Percentiles rank a stretch among this genome's conserved stretches.
Conservation (phyloP, 805 yeast genomes). For the Saccharomycodes ludwigii region DNA sequence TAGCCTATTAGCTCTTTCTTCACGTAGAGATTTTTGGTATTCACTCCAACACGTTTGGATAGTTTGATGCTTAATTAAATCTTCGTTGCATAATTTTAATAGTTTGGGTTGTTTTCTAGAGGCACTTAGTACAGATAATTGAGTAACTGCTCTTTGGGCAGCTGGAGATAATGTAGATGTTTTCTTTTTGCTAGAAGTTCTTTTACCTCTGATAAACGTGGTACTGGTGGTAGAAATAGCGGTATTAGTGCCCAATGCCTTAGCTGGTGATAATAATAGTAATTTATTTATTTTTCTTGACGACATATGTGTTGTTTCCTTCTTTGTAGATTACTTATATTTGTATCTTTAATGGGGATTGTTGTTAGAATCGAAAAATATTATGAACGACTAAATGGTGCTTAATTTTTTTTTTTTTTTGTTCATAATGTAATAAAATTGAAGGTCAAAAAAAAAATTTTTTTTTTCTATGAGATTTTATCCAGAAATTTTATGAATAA, state of each 20-base stretch:
- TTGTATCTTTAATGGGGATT: neutral
- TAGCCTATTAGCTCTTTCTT: constrained; percentile 30
- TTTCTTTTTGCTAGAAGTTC: constrained; percentile 30
- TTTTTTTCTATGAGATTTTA: too few species aligned
- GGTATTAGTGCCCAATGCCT: constrained; percentile 1
- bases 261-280: constrained; percentile 2
- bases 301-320: neutral
- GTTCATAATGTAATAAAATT: too few species aligned
- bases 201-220: constrained; percentile 34
- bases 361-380: neutral
- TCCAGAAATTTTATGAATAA: too few species aligned
- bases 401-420: too few species aligned
- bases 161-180: constrained; percentile 36
- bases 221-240: neutral
- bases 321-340: neutral
- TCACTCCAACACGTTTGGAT: constrained; percentile 75
- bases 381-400: constrained; percentile 1
- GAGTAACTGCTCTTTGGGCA: constrained; percentile 35
- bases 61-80: constrained; percentile 70
- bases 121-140: constrained; percentile 73
- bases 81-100: constrained; percentile 66
- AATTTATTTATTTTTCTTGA: neutral
- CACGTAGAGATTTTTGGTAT: constrained; percentile 40
- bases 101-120: constrained; percentile 79
- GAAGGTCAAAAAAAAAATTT: too few species aligned